phyloP scores from a whole-genome alignment of 2,329 filamentous ascomycete species.

The Alternaria sp. region DNA sequence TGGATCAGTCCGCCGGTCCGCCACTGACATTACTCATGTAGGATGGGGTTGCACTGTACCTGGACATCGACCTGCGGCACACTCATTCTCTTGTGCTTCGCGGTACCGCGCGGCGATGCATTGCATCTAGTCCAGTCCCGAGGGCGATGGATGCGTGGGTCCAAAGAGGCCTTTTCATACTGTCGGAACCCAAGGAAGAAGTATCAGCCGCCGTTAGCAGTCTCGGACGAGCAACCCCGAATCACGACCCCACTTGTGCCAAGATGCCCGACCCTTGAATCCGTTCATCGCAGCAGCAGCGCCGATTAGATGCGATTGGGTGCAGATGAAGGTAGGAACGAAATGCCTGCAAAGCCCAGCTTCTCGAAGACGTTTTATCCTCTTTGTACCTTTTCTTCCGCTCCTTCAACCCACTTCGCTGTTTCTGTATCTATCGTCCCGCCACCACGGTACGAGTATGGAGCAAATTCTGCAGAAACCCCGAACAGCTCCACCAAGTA shows the following conservation, averaged over 20 bases:
- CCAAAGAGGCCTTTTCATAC: neutral
- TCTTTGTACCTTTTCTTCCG: neutral
- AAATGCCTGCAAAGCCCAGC: neutral
- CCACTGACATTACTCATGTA: neutral
- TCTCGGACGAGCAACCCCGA: conserved; percentile 1
- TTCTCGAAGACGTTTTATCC: neutral
- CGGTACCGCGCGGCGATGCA: neutral
- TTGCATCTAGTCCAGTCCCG: neutral
- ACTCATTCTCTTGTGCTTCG: neutral
- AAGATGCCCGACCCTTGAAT: conserved; percentile 1
- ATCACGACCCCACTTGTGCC: neutral
- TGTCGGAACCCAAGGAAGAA: conserved; percentile 5
- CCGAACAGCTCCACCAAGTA: conserved; percentile 1
- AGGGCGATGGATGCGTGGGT: neutral
- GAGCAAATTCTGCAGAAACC: neutral
- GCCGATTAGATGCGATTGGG: neutral
- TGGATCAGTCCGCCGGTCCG: neutral
- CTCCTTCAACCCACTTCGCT: neutral
- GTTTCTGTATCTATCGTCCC: neutral
- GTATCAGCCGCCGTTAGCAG: conserved; percentile 2
- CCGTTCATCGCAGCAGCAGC: neutral
- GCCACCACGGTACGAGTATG: conserved; percentile 9
- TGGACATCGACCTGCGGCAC: neutral
- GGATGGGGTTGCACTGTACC: neutral
- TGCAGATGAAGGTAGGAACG: neutral